These are phyloP conservation scores for Carex cristatella DNA, from an alignment of 176 grass and related monocot genomes.

Conservation along the genomic window DNA sequence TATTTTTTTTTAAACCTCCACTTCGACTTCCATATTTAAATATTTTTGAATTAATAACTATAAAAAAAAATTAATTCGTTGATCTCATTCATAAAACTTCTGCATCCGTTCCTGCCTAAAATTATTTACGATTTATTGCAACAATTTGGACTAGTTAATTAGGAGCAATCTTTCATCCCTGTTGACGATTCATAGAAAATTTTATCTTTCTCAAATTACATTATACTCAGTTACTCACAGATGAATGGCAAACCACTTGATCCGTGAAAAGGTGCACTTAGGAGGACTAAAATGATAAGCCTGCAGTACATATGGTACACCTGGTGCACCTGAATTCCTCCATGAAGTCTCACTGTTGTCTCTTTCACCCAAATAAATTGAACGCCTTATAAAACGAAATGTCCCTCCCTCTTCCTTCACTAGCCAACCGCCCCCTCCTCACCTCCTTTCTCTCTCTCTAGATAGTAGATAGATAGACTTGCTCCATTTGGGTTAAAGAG, in stretches of 20 bases:
- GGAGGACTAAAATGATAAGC: neutral
- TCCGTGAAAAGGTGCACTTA: neutral
- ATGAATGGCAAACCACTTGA: neutral
- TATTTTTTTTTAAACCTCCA: no score
- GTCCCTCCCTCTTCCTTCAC: conserved; percentile 16
- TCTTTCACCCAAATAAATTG: conserved; percentile 17
- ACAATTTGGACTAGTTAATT: neutral
- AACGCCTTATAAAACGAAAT: neutral
- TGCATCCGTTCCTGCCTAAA: no score
- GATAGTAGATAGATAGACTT: neutral
- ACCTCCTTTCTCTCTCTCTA: neutral
- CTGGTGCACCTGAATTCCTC: conserved; percentile 7
- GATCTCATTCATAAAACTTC: no score
- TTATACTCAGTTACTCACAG: neutral
- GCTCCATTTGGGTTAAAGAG: conserved; percentile 7
- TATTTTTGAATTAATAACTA: no score
- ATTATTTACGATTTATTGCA: neutral
- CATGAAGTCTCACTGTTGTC: neutral
- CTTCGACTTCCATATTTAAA: no score
- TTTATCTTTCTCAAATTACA: neutral
- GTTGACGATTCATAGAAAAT: neutral
- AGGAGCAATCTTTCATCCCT: neutral
- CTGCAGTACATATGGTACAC: neutral
- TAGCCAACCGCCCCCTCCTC: neutral
- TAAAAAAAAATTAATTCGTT: no score